phyloP scores from a whole-genome alignment of 2,329 filamentous ascomycete genomes.

The Xylaria arbuscula region DNA sequence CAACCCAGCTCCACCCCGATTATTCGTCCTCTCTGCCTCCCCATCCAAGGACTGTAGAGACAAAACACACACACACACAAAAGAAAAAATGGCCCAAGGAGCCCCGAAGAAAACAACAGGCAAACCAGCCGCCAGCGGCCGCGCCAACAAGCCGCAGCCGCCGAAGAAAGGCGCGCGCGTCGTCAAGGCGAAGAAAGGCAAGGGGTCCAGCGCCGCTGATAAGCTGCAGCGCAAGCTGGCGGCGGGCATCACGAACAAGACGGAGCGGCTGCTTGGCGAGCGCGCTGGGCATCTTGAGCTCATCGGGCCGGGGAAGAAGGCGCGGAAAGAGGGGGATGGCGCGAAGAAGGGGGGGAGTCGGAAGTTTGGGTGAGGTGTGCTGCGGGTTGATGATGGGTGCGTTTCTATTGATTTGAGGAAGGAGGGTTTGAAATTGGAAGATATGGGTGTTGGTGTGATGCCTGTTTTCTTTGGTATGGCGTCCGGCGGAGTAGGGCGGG shows the following conservation, averaged over 20 bases:
- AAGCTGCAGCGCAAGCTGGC: constrained; percentile 67
- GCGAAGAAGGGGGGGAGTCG: constrained; percentile 60
- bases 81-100: constrained; percentile 64
- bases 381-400: not conserved
- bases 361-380: constrained; percentile 63
- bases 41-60: not conserved
- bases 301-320: constrained; percentile 61
- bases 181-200: constrained; percentile 56
- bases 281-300: constrained; percentile 69
- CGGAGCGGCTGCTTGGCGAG: constrained; percentile 69
- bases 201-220: constrained; percentile 55
- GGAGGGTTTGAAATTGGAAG: no score
- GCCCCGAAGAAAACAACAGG: constrained; percentile 59
- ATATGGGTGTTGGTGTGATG: no score
- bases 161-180: constrained; percentile 53
- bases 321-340: constrained; percentile 44
- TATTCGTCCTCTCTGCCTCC: no score
- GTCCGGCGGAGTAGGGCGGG: no score
- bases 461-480: no score
- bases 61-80: not conserved
- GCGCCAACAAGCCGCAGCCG: constrained; percentile 62
- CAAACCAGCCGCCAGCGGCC: constrained; percentile 55
- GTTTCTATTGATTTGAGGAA: not conserved
- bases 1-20: not conserved
- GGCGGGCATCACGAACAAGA: constrained; percentile 64